Evolutionary conservation across 2,329 filamentous ascomycete genomes (phyloP).

Genomic region (Trichoderma sp.): DNA sequence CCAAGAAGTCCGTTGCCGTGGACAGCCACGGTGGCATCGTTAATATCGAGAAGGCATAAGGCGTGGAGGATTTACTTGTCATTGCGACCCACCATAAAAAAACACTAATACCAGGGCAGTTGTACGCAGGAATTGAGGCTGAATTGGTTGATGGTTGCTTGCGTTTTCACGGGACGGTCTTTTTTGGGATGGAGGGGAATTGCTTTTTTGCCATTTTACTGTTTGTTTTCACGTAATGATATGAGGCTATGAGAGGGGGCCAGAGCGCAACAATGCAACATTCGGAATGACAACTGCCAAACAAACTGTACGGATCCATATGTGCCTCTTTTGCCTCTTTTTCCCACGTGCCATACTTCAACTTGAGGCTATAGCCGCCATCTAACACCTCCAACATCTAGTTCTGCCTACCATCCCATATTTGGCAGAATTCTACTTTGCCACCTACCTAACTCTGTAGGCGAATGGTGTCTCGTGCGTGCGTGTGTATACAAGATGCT

Average conservation of each 20-base stretch:
- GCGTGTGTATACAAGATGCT: neutral
- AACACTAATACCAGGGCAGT: neutral
- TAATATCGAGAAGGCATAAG: slow-evolving; percentile 30
- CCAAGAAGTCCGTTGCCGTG: slow-evolving; percentile 44
- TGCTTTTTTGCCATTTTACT: neutral
- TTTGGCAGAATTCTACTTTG: neutral
- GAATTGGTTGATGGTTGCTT: neutral
- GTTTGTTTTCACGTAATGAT: neutral
- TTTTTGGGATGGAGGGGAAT: neutral
- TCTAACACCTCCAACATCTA: neutral
- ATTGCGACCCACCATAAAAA: neutral
- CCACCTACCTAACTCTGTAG: neutral
- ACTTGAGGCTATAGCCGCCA: neutral
- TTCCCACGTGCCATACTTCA: too few species aligned
- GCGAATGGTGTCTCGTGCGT: neutral
- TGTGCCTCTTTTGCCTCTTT: neutral
- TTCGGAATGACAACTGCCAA: neutral
- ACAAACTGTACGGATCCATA: neutral
- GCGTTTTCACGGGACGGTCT: neutral
- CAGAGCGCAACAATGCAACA: neutral
- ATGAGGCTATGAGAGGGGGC: neutral
- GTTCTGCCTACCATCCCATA: neutral
- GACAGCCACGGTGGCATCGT: slow-evolving; percentile 36
- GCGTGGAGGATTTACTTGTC: neutral
- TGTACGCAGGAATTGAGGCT: neutral